Conservation (phyloP, 2,329 filamentous ascomycete species). For the Tolypocladium amazonense region DNA sequence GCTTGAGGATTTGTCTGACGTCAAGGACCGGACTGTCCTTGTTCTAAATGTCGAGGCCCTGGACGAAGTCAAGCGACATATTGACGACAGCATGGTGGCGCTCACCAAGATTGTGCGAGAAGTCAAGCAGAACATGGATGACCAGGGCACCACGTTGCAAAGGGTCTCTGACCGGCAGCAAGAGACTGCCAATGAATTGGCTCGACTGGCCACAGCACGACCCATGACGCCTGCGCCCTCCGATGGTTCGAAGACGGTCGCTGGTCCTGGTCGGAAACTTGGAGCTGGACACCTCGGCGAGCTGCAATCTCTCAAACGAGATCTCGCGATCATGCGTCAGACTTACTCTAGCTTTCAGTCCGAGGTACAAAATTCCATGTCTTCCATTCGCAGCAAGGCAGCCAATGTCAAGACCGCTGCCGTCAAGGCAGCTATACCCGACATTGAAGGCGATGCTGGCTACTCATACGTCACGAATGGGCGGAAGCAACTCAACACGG, state of each 20-base stretch:
- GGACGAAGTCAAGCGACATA: slow-evolving; percentile 92
- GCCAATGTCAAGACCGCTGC: slow-evolving; percentile 68
- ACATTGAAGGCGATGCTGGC: slow-evolving; percentile 67
- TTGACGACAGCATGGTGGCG: slow-evolving; percentile 80
- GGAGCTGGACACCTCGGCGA: slow-evolving; percentile 60
- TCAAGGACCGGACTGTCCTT: slow-evolving; percentile 92
- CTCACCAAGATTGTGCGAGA: slow-evolving; percentile 77
- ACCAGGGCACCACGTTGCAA: slow-evolving; percentile 73
- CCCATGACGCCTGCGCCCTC: slow-evolving; percentile 27
- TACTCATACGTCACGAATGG: slow-evolving; percentile 76
- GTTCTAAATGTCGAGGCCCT: slow-evolving; percentile 87
- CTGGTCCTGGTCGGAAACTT: slow-evolving; percentile 29
- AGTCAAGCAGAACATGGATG: slow-evolving; percentile 72
- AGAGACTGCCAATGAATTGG: slow-evolving; percentile 80
- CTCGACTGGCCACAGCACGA: slow-evolving; percentile 41
- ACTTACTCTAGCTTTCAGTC: slow-evolving; percentile 87
- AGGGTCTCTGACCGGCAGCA: slow-evolving; percentile 84
- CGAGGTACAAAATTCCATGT: slow-evolving; percentile 83
- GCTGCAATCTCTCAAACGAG: slow-evolving; percentile 71
- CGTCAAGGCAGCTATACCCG: slow-evolving; percentile 58
- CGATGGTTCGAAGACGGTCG: slow-evolving; percentile 26
- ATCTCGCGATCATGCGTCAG: slow-evolving; percentile 84
- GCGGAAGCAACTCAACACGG: slow-evolving; percentile 75
- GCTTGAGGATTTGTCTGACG: slow-evolving; percentile 81
- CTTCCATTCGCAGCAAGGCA: slow-evolving; percentile 70